Conservation (phyloP, 352 stramenopile species). For the Paralagenidium karlingii region DNA sequence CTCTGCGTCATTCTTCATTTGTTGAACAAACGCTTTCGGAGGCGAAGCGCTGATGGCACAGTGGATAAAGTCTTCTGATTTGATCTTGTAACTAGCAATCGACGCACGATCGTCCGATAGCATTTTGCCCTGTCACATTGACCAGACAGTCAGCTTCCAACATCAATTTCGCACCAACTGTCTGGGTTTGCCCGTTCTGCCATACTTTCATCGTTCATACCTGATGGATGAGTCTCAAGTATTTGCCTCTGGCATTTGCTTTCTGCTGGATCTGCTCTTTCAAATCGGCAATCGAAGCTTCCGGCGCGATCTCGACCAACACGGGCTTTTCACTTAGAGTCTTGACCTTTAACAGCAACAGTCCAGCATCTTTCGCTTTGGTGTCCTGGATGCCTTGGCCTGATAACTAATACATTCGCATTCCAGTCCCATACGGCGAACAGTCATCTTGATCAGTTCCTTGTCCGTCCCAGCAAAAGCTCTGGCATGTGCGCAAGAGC, state of each 20-base stretch:
- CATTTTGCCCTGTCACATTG: slow-evolving; percentile 48
- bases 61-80: slow-evolving; percentile 76
- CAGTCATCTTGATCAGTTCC: too few relatives aligned
- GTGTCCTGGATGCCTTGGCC: too few relatives aligned
- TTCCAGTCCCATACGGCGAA: too few relatives aligned
- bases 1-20: slow-evolving; percentile 16
- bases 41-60: slow-evolving; percentile 72
- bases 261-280: slow-evolving; percentile 72
- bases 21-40: slow-evolving; percentile 62
- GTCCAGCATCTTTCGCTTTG: too few relatives aligned
- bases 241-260: slow-evolving; percentile 65
- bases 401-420: too few relatives aligned
- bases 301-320: slow-evolving; percentile 51
- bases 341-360: slow-evolving; percentile 68
- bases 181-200: too few relatives aligned
- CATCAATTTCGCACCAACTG: too few relatives aligned
- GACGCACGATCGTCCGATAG: slow-evolving; percentile 71
- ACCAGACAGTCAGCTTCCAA: not conserved
- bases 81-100: slow-evolving; percentile 61
- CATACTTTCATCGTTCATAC: slow-evolving; percentile 3
- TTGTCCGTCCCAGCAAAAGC: too few relatives aligned
- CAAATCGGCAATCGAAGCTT: slow-evolving; percentile 44
- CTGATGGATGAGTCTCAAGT: slow-evolving; percentile 77
- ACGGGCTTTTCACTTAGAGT: slow-evolving; percentile 80
- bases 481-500: too few relatives aligned